phyloP scores from a whole-genome alignment of 345 rosid species.

The Populus ilicifolia region DNA sequence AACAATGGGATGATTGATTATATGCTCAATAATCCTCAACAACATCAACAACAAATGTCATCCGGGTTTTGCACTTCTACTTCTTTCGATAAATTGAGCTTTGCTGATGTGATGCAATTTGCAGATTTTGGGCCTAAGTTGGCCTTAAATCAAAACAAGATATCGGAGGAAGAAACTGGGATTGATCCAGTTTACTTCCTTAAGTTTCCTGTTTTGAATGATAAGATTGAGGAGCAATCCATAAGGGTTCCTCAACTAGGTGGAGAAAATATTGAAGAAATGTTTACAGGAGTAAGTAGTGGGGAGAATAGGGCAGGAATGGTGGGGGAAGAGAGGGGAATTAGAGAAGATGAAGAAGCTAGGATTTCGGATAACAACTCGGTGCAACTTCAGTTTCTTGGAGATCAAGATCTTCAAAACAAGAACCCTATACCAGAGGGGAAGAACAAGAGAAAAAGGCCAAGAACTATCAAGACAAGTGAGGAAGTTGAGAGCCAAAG shows the following conservation, averaged over 20 bases:
- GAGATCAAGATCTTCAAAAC: constrained; percentile 34
- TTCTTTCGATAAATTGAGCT: constrained; percentile 65
- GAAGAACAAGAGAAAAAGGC: constrained; percentile 75
- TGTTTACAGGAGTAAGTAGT: constrained; percentile 9
- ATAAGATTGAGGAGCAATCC: constrained; percentile 33
- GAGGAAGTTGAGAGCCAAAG: constrained; percentile 93
- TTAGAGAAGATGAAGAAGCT: constrained; percentile 44
- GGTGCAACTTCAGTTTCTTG: constrained; percentile 50
- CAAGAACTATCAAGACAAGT: constrained; percentile 67
- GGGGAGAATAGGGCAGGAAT: constrained; percentile 10
- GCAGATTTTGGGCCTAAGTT: constrained; percentile 81
- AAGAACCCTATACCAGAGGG: constrained; percentile 27
- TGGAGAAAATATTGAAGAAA: constrained; percentile 20
- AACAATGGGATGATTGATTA: constrained; percentile 52
- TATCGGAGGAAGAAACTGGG: constrained; percentile 55
- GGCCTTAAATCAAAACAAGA: constrained; percentile 55
- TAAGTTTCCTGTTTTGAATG: constrained; percentile 79
- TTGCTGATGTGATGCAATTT: constrained; percentile 87
- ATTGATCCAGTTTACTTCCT: constrained; percentile 82
- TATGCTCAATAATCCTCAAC: constrained; percentile 45
- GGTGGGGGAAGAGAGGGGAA: constrained; percentile 19
- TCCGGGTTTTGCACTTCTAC: constrained; percentile 42
- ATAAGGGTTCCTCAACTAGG: constrained; percentile 29
- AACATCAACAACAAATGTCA: constrained; percentile 38
- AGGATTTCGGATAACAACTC: constrained; percentile 45